A percentile compares a stretch with the other conserved stretches of the same genome.
phyloP scores from a whole-genome alignment of 176 grass and related monocot genomes.

The Carex pumila region DNA sequence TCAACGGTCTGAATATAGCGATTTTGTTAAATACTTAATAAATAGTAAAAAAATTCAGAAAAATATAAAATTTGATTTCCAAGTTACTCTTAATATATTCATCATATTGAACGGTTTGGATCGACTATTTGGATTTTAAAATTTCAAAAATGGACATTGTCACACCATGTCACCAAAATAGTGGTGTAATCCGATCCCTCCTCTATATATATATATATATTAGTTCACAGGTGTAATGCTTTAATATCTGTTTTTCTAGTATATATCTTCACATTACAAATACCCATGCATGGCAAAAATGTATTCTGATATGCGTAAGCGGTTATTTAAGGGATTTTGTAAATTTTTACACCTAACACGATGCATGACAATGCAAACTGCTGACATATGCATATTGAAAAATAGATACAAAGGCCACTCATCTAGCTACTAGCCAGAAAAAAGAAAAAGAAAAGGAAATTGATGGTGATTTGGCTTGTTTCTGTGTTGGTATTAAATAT shows the following conservation, averaged over 20 bases:
- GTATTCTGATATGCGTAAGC: background rate
- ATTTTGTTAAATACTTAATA: too few relatives aligned
- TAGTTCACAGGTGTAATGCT: background rate
- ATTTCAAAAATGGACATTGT: too few relatives aligned
- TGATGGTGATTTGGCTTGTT: background rate
- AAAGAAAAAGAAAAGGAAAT: background rate
- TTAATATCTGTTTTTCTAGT: background rate
- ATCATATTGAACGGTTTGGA: too few relatives aligned
- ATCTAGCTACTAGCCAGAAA: background rate
- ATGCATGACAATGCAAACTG: background rate
- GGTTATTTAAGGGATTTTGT: background rate
- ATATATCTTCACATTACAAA: background rate
- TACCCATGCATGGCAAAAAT: background rate
- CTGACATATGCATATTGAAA: background rate
- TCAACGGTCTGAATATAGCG: too few relatives aligned
- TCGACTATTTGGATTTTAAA: too few relatives aligned
- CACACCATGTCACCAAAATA: too few relatives aligned
- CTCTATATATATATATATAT: too few relatives aligned
- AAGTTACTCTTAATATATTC: too few relatives aligned
- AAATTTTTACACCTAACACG: background rate
- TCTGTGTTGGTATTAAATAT: background rate
- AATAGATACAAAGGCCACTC: background rate
- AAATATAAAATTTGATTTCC: too few relatives aligned
- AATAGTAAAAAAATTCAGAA: too few relatives aligned
- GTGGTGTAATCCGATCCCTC: too few relatives aligned